Base-by-base conservation (phyloP, 768 basidiomycete genomes). In the Leccinum barrowsii region DNA sequence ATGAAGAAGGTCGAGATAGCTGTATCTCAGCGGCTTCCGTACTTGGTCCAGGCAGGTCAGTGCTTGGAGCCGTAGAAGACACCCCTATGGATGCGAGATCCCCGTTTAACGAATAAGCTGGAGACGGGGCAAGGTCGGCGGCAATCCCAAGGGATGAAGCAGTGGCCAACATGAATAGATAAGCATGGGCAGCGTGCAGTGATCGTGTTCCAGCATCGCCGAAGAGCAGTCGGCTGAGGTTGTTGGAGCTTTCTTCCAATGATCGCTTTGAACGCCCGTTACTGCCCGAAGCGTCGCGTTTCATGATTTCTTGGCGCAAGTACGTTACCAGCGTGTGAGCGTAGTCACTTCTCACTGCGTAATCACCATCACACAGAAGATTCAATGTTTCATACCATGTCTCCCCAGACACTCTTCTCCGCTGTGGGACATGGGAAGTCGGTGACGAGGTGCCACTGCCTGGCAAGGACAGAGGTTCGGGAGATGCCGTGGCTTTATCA, bases 351-450 rank as follows among this genome's bases (percentile, higher is more conserved):
- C 94, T 85, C 21, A 95, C 85, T n/a, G 82, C 76, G 64, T 83
- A 87, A 57, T 92, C 86, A 12, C 75, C 71, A 68, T 96, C 92
- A 68, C 92, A 95, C 4, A 96, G 73, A 26, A 97, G 77, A 50
- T 87, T 88, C 47, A 96, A 72, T 2, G 91, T 94, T 60, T 96
- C 94, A 69, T 94, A 91, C 93, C 93, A 96, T 34, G 89, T 82
- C 67, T 94, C 92, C 28, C 89, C 87, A 3, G 87, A 79, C 32
- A 97, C 82, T 60, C 80, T 80, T 10, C 84, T 85, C 58, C 90
- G 77, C 53, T 85, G 79, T n/a, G 84, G 77, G 24, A 74, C 67
- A 22, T 77, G 78, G 50, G 65, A 62, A 51, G 59, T 63, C 13
- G 74, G 65, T 0, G 65, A 61, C 2, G 55, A 65, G 11, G 70